Evolutionary conservation across 106 monocot genomes (phyloP), one percentile per base, ranked within the genome.

Genomic region (Dendrobium chrysotoxum): DNA sequence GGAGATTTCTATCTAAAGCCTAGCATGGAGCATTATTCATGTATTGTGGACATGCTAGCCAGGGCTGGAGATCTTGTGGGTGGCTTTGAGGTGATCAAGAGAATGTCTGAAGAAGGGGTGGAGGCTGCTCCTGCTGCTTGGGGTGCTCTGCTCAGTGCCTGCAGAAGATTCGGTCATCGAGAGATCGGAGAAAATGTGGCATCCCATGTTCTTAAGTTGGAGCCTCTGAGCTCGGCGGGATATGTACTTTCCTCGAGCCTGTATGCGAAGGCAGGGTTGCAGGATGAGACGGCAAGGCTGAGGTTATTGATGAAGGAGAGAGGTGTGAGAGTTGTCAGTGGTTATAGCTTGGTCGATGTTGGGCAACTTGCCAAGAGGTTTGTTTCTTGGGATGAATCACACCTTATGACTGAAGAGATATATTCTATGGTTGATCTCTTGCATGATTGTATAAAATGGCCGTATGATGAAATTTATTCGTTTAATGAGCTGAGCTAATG

Each of bases 11-110:
- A 53, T 7, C 73, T 92, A 16, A 71, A 81, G 40, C 89, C 91
- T 15, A 65, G 75, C 18, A 15, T 81, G 35, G 89, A 91, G 82
- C 94, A 94, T 80, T 92, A 89, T 55, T 91, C 94, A 5, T 98
- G 94, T 31, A 6, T 94, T 12, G 83, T 89, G 8, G 97, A 98
- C 80, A 98, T 98, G 97, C 68, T 98, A 64, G 92, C 77, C n/a
- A 81, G 97, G 81, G 85, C 92, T 10, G 94, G 97, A 31, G 70
- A 89, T 74, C 38, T 91, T 1, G 57, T 82, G 11, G 80, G 80
- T 7, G 93, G 93, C 13, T 5, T 88, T 11, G 77, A 86, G 42
- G 35, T 91, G 68, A 88, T 91, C 38, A 70, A 80, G 58, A 82
- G 46, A 12, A 80, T 96, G 79, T 45, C 12, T 16, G 87, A 88